Percentiles rank a stretch among this genome's conserved stretches.
Evolutionary conservation across 208 protist genomes (phyloP).

Genomic region (Wallacemonas sp.): DNA sequence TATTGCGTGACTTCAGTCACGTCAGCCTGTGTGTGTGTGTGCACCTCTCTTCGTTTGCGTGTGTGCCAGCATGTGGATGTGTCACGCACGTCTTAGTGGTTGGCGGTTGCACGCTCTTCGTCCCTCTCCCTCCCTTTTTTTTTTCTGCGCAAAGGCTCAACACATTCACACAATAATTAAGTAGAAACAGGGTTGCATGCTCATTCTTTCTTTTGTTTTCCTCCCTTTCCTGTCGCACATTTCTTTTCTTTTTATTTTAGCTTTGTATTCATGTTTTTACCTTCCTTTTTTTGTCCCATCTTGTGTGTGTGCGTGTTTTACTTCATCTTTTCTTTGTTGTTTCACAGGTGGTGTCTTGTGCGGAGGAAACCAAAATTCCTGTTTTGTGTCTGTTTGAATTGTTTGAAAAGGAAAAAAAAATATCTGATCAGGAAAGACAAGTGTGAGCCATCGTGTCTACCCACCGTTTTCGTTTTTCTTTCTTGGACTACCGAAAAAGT

Average conservation of each 20-base stretch:
- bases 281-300: conserved; percentile 21
- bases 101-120: too few relatives aligned
- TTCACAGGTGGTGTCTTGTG: not conserved
- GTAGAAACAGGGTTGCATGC: not conserved
- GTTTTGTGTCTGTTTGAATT: not conserved
- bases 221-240: conserved; percentile 1
- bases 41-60: too few relatives aligned
- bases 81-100: too few relatives aligned
- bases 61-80: too few relatives aligned
- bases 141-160: too few relatives aligned
- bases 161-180: conserved; percentile 5
- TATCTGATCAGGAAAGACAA: not conserved
- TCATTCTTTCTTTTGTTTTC: conserved; percentile 5
- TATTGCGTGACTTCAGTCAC: too few relatives aligned
- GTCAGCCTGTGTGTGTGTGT: too few relatives aligned
- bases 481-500: too few relatives aligned
- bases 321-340: conserved; percentile 14
- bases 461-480: too few relatives aligned
- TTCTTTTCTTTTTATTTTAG: conserved; percentile 14
- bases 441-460: too few relatives aligned
- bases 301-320: conserved; percentile 22
- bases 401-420: conserved; percentile 1
- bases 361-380: not conserved
- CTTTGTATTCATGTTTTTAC: too few relatives aligned
- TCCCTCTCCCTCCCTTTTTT: too few relatives aligned